phyloP scores from a whole-genome alignment of 768 basidiomycete genomes.

The Tulasnella sp. region DNA sequence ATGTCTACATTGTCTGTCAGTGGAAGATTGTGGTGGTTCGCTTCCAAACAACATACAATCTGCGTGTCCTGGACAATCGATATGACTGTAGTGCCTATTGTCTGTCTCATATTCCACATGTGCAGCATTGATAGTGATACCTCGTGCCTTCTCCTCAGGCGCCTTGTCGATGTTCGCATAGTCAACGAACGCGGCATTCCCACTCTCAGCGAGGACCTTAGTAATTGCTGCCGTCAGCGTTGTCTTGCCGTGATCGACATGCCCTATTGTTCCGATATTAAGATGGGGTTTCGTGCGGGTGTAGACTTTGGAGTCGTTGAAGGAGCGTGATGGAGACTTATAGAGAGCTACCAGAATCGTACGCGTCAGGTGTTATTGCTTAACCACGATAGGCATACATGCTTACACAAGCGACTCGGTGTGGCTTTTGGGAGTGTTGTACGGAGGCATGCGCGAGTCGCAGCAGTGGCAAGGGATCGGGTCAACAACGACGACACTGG shows the following conservation, averaged over 20 bases:
- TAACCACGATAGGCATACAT: not conserved
- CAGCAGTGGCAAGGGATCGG: not conserved
- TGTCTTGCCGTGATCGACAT: slow-evolving; percentile 98
- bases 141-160: slow-evolving; percentile 97
- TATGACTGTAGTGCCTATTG: slow-evolving; percentile 88
- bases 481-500: not conserved
- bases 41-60: slow-evolving; percentile 52
- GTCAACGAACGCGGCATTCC: slow-evolving; percentile 78
- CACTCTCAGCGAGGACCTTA: slow-evolving; percentile 69
- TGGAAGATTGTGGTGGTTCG: too few relatives aligned
- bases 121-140: slow-evolving; percentile 97
- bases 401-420: not conserved
- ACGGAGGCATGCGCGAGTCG: not conserved
- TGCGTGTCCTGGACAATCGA: slow-evolving; percentile 91
- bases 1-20: slow-evolving; percentile 46
- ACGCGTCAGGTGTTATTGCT: not conserved
- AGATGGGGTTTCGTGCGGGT: slow-evolving; percentile 77
- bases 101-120: slow-evolving; percentile 98
- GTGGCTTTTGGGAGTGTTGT: not conserved
- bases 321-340: slow-evolving; percentile 5
- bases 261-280: slow-evolving; percentile 94
- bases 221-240: slow-evolving; percentile 94
- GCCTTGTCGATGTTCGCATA: slow-evolving; percentile 98
- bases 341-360: not conserved
- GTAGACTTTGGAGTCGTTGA: slow-evolving; percentile 55